A percentile compares a stretch with the other conserved stretches of the same genome.
Conservation (phyloP, 1,284 basidiomycete genomes). For the Ceratobasidium sp. region DNA sequence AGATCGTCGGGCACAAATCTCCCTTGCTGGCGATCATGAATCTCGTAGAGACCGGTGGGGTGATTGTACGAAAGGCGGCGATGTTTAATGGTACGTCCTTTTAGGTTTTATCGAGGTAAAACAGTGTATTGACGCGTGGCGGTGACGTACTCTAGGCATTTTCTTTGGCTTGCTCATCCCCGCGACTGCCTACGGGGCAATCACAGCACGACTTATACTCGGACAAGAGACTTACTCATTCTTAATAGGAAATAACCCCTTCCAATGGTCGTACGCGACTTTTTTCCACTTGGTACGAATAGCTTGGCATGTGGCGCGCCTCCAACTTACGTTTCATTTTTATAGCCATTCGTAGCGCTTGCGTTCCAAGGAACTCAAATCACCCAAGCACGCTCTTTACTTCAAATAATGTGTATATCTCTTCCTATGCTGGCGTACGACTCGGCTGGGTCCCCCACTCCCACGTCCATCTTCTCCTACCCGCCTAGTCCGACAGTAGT, state of each 20-base stretch:
- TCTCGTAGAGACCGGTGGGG: constrained; percentile 19
- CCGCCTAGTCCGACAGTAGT: constrained; percentile 41
- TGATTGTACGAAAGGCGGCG: constrained; percentile 36
- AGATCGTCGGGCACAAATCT: constrained; percentile 37
- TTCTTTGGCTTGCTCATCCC: constrained; percentile 41
- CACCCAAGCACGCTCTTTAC: constrained; percentile 34
- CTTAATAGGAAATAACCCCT: constrained; percentile 40
- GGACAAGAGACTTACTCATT: constrained; percentile 41
- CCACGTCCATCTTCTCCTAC: constrained; percentile 26
- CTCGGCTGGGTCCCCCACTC: constrained; percentile 34
- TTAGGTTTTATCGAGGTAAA: neutral
- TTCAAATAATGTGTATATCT: constrained; percentile 42
- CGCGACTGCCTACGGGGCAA: constrained; percentile 37
- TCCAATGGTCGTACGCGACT: constrained; percentile 38
- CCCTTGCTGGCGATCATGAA: constrained; percentile 27
- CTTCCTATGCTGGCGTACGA: constrained; percentile 44
- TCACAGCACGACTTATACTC: constrained; percentile 30
- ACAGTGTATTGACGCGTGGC: neutral
- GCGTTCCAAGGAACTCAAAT: constrained; percentile 43
- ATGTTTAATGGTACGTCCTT: constrained; percentile 36
- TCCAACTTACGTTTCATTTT: neutral
- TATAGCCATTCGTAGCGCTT: constrained; percentile 38
- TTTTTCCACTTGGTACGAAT: constrained; percentile 30
- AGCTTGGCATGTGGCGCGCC: neutral
- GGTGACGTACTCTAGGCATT: constrained; percentile 20